Conservation (phyloP, 768 basidiomycete genomes). For the Boletus barrowsii region DNA sequence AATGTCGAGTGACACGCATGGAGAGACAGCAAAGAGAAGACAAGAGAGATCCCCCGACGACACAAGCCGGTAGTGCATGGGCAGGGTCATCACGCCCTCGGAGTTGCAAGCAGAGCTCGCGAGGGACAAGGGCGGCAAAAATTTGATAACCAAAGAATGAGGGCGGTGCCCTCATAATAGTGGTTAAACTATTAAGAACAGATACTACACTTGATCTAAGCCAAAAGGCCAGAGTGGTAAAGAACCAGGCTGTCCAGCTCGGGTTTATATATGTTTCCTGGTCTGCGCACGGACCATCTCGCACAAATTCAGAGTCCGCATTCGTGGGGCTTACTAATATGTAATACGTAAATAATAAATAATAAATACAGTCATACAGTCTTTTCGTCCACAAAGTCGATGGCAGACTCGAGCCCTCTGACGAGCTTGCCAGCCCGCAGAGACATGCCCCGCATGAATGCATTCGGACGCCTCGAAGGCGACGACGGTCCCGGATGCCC, state of each 20-base stretch:
- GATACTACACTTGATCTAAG: slow-evolving; percentile 77
- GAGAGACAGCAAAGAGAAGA: slow-evolving; percentile 18
- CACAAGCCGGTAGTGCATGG: slow-evolving; percentile 47
- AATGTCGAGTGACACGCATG: not conserved
- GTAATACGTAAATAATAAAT: not conserved
- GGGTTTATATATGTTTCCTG: slow-evolving; percentile 1
- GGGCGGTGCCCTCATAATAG: slow-evolving; percentile 54
- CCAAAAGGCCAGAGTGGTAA: slow-evolving; percentile 52
- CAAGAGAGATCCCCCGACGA: slow-evolving; percentile 54
- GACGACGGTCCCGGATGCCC: slow-evolving; percentile 7
- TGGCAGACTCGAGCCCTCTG: slow-evolving; percentile 37
- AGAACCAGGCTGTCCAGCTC: slow-evolving; percentile 5
- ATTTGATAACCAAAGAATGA: slow-evolving; percentile 54
- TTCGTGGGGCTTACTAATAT: not conserved
- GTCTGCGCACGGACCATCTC: slow-evolving; percentile 7
- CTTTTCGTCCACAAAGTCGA: slow-evolving; percentile 40
- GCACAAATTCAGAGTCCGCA: no score
- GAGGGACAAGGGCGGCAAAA: slow-evolving; percentile 27
- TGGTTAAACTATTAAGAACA: slow-evolving; percentile 63
- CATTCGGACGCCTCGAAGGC: slow-evolving; percentile 24
- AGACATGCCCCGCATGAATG: slow-evolving; percentile 34
- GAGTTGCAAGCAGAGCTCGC: slow-evolving; percentile 44
- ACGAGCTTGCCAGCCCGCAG: slow-evolving; percentile 36
- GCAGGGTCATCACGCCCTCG: slow-evolving; percentile 39
- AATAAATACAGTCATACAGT: not conserved